A percentile compares a stretch with the other conserved stretches of the same genome.
Conservation (phyloP, 2,329 filamentous ascomycete genomes). For the Dactylella cylindrospora region DNA sequence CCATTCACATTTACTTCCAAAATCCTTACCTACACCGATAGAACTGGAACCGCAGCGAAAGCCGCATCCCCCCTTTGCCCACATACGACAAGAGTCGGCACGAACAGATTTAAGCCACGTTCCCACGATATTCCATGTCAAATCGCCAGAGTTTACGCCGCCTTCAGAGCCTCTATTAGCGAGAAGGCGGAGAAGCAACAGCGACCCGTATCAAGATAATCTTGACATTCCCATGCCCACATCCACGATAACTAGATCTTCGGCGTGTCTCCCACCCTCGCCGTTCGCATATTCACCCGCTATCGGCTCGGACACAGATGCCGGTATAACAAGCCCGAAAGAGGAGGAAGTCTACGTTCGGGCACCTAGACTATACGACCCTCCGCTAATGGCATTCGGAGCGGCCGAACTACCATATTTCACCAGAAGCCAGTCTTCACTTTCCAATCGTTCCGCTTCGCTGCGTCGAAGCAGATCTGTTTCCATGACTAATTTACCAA, state of each 20-base stretch:
- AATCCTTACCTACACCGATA: too few relatives aligned
- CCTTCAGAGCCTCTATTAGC: too few relatives aligned
- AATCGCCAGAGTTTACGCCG: constrained; percentile 4
- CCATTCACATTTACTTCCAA: too few relatives aligned
- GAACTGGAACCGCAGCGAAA: too few relatives aligned
- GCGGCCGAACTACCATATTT: constrained; percentile 24
- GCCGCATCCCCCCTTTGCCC: too few relatives aligned
- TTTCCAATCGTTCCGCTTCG: constrained; percentile 14
- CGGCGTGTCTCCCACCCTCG: constrained; percentile 4
- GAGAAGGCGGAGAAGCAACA: too few relatives aligned
- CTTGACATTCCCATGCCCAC: not conserved
- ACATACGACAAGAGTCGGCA: constrained; percentile 11
- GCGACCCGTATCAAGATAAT: not conserved
- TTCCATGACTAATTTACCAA: not conserved
- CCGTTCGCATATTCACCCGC: not conserved
- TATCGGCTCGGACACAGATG: too few relatives aligned
- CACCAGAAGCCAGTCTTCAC: constrained; percentile 3
- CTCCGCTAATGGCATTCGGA: constrained; percentile 25
- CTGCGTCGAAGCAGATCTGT: constrained; percentile 17
- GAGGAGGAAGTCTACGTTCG: constrained; percentile 18
- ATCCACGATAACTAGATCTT: constrained; percentile 9
- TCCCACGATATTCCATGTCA: constrained; percentile 27
- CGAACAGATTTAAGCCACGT: constrained; percentile 29
- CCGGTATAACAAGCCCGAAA: constrained; percentile 8
- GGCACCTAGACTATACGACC: constrained; percentile 14